A percentile compares a stretch with the other conserved stretches of the same genome.
These are phyloP conservation scores for Arthroderma uncinatum DNA, from an alignment of 2,329 filamentous ascomycete genomes.

Conservation along the genomic window DNA sequence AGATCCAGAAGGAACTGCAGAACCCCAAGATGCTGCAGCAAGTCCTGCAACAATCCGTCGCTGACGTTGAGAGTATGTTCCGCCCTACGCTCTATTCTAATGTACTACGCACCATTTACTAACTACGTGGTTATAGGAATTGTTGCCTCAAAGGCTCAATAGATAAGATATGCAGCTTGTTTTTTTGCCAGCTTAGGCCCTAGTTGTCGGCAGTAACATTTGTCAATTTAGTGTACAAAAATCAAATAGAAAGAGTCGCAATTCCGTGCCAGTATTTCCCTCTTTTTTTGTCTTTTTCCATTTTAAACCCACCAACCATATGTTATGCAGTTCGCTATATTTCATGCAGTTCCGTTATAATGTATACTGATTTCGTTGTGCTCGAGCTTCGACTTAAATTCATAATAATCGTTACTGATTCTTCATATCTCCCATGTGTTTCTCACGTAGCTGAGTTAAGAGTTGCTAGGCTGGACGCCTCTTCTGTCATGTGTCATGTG, in stretches of 20 bases:
- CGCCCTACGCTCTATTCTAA: not conserved
- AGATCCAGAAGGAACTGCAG: slow-evolving; percentile 97
- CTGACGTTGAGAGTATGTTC: slow-evolving; percentile 83
- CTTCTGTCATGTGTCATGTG: not conserved
- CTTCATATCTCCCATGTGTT: not conserved
- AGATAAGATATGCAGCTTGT: slow-evolving; percentile 1
- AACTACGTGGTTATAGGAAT: slow-evolving; percentile 15
- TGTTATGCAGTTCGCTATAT: not conserved
- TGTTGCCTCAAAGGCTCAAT: slow-evolving; percentile 16
- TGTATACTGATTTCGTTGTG: not conserved
- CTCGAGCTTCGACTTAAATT: not conserved
- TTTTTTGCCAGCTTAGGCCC: slow-evolving; percentile 5
- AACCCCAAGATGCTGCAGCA: slow-evolving; percentile 95
- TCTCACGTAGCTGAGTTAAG: not conserved
- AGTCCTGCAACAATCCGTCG: slow-evolving; percentile 92
- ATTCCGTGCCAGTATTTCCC: slow-evolving; percentile 1
- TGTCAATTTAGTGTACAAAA: slow-evolving; percentile 12
- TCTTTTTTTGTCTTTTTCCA: not conserved
- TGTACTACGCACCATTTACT: slow-evolving; percentile 8
- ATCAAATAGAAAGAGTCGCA: slow-evolving; percentile 11
- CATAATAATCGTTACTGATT: not conserved
- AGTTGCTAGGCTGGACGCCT: not conserved
- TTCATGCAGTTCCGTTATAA: not conserved
- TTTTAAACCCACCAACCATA: not conserved
- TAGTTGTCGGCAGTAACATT: slow-evolving; percentile 7